Conservation (phyloP, 805 yeast species). For the Candida incommunis region DNA sequence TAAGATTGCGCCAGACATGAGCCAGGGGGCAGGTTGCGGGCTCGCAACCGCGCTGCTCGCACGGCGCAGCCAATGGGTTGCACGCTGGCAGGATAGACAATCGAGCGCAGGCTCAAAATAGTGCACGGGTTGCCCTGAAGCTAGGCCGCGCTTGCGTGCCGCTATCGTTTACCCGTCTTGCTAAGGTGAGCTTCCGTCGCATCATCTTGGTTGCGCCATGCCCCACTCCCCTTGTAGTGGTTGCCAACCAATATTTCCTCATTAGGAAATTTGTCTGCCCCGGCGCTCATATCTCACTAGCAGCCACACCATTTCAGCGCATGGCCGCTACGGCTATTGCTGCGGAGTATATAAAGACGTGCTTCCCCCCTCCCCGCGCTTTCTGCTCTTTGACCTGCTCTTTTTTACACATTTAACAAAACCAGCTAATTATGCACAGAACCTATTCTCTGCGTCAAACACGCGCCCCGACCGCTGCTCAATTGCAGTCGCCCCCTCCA, state of each 20-base stretch:
- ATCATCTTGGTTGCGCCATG: not conserved
- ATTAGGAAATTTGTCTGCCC: not conserved
- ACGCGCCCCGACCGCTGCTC: slow-evolving; percentile 96
- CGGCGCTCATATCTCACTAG: not conserved
- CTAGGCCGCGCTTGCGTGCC: too few species aligned
- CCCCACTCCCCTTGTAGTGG: not conserved
- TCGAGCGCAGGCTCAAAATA: too few species aligned
- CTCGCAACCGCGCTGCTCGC: too few species aligned
- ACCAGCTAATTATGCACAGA: slow-evolving; percentile 65
- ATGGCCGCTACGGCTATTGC: not conserved
- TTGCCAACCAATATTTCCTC: not conserved
- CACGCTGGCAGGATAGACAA: too few species aligned
- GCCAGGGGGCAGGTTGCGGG: too few species aligned
- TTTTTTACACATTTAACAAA: slow-evolving; percentile 1
- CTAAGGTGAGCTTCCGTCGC: not conserved
- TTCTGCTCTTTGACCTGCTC: slow-evolving; percentile 1
- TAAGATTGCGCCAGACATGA: not conserved
- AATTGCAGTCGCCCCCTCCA: slow-evolving; percentile 86
- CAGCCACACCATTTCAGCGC: too few species aligned
- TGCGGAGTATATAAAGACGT: slow-evolving; percentile 7
- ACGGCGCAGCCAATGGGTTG: too few species aligned
- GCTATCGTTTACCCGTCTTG: too few species aligned
- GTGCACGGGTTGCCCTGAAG: too few species aligned
- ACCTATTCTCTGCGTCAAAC: slow-evolving; percentile 90
- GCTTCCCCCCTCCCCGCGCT: slow-evolving; percentile 5